A percentile compares a stretch with the other conserved stretches of the same genome.
Evolutionary conservation across 768 basidiomycete species (phyloP).

Genomic region (Mycena epipterygia): DNA sequence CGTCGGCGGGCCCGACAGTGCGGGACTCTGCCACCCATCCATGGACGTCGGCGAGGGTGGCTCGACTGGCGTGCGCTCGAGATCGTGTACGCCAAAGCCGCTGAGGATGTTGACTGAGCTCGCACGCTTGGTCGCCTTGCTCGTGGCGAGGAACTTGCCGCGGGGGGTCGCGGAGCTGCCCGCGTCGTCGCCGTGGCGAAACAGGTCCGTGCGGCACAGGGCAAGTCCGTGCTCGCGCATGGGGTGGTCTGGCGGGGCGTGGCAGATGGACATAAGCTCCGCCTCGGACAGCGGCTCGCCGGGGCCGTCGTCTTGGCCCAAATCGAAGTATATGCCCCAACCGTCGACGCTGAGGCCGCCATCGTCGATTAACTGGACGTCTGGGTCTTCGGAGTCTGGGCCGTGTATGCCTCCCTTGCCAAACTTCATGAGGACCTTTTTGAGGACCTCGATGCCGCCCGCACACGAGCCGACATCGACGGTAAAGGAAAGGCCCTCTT

Average conservation of each 20-base stretch:
- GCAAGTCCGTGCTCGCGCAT: conserved; percentile 85
- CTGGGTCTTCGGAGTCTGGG: conserved; percentile 56
- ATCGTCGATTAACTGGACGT: conserved; percentile 76
- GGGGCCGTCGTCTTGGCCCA: conserved; percentile 64
- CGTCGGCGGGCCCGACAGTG: conserved; percentile 43
- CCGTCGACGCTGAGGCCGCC: conserved; percentile 88
- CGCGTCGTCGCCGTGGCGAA: conserved; percentile 57
- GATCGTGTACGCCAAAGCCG: too few relatives aligned
- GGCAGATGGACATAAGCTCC: conserved; percentile 86
- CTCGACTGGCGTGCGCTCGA: too few relatives aligned
- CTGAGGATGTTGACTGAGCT: too few relatives aligned
- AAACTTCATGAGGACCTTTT: conserved; percentile 92
- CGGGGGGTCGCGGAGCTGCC: conserved; percentile 53
- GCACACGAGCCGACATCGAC: conserved; percentile 87
- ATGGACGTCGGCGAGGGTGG: too few relatives aligned
- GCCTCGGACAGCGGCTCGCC: conserved; percentile 85
- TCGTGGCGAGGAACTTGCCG: conserved; percentile 41
- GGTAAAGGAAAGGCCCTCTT: conserved; percentile 82
- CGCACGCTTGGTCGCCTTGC: conserved; percentile 52
- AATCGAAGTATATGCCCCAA: conserved; percentile 87
- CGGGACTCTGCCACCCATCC: conserved; percentile 40
- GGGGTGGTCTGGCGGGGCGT: conserved; percentile 82
- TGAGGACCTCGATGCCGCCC: conserved; percentile 88
- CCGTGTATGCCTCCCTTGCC: conserved; percentile 70
- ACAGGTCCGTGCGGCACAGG: conserved; percentile 73